Evolutionary conservation across 2,329 filamentous ascomycete species (phyloP).

Genomic region (Venturiaceae sp.): DNA sequence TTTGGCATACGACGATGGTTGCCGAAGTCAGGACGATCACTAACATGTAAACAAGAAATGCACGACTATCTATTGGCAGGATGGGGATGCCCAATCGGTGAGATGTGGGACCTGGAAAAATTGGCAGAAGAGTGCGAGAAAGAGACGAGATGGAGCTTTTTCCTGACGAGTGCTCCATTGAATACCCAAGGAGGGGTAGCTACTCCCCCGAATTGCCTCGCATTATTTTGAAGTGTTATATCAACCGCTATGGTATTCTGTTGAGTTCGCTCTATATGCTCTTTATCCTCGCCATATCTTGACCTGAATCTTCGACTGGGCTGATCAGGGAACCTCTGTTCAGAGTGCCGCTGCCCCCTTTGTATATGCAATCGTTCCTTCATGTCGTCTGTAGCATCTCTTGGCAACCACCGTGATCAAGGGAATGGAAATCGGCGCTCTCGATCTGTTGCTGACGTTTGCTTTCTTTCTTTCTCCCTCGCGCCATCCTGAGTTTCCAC

Average conservation of each 20-base stretch:
- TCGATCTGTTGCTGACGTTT: too few species aligned
- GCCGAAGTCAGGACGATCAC: background rate
- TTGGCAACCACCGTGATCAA: too few species aligned
- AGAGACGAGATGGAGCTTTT: constrained; percentile 8
- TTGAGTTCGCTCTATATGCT: background rate
- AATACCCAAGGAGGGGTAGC: constrained; percentile 7
- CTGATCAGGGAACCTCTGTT: too few species aligned
- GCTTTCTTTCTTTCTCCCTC: background rate
- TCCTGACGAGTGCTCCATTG: constrained; percentile 6
- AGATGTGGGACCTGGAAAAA: constrained; percentile 9
- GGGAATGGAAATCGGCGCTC: too few species aligned
- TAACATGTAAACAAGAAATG: background rate
- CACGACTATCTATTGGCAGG: constrained; percentile 8
- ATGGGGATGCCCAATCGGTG: constrained; percentile 10
- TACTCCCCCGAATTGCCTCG: constrained; percentile 9
- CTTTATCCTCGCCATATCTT: background rate
- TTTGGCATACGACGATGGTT: too few species aligned
- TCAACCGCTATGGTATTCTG: background rate
- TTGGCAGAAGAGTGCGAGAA: constrained; percentile 5
- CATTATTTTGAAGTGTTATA: background rate
- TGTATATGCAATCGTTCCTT: too few species aligned
- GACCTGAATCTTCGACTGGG: background rate
- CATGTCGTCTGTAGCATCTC: too few species aligned
- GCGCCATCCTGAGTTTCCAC: background rate
- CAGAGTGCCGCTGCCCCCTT: too few species aligned